These are phyloP conservation scores for Botrytis galanthina DNA, from an alignment of 2,329 filamentous ascomycete genomes.

Conservation along the genomic window DNA sequence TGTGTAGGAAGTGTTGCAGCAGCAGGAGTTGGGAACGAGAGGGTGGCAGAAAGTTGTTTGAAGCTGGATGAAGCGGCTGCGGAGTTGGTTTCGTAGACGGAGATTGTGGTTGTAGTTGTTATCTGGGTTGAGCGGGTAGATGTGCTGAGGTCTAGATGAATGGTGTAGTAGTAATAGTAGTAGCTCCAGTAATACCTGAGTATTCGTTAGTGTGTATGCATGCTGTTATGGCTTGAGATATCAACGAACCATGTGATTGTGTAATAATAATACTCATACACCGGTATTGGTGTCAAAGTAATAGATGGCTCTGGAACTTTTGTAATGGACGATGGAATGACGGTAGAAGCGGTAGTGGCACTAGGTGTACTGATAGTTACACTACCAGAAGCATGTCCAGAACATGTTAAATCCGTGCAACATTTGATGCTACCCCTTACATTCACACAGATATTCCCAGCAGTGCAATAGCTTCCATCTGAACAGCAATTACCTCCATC, in stretches of 20 bases:
- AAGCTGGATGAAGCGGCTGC: not conserved
- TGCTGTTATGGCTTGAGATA: too few relatives aligned
- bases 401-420: not conserved
- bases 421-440: not conserved
- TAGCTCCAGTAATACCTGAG: not conserved
- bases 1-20: not conserved
- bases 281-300: not conserved
- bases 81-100: not conserved
- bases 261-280: conserved; percentile 3
- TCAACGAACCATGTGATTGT: not conserved
- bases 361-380: not conserved
- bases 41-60: not conserved
- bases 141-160: not conserved
- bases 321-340: not conserved
- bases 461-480: not conserved
- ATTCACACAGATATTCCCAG: not conserved
- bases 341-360: not conserved
- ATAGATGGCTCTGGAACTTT: not conserved
- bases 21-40: not conserved
- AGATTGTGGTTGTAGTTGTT: not conserved
- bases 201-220: not conserved
- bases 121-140: not conserved
- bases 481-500: conserved; percentile 10
- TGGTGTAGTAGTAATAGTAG: not conserved
- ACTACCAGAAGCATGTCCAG: not conserved